phyloP scores from a whole-genome alignment of 352 stramenopile genomes.

The Phytophthora aleatoria region DNA sequence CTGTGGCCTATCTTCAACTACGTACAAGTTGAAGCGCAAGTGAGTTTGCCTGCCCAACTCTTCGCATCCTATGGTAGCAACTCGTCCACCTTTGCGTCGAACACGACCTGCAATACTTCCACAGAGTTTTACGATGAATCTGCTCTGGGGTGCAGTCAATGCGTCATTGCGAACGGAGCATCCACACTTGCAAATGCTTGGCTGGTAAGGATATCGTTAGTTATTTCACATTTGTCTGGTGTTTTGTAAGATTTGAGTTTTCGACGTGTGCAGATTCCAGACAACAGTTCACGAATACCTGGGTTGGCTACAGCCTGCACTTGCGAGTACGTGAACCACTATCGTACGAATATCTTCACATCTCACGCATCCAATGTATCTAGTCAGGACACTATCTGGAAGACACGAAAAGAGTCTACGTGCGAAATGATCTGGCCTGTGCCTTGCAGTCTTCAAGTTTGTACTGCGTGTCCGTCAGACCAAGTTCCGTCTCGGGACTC shows the following conservation, averaged over 20 bases:
- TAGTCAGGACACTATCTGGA: conserved; percentile 26
- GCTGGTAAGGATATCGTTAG: conserved; percentile 33
- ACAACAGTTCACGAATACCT: conserved; percentile 29
- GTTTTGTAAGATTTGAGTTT: neutral
- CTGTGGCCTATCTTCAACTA: conserved; percentile 10
- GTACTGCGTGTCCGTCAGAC: conserved; percentile 39
- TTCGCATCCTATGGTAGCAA: conserved; percentile 7
- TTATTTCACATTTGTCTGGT: neutral
- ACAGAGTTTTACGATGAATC: conserved; percentile 65
- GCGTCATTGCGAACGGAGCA: conserved; percentile 39
- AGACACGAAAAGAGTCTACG: conserved; percentile 29
- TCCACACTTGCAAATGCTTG: conserved; percentile 36
- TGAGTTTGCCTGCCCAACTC: conserved; percentile 17
- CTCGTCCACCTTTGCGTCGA: conserved; percentile 15
- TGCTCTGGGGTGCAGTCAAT: conserved; percentile 61
- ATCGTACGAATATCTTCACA: neutral
- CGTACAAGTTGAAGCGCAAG: conserved; percentile 14
- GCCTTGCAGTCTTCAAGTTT: conserved; percentile 56
- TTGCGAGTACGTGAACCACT: conserved; percentile 41
- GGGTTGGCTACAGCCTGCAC: conserved; percentile 42
- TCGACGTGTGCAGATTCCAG: conserved; percentile 36
- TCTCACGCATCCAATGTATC: conserved; percentile 10
- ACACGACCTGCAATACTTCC: conserved; percentile 32
- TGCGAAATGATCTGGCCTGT: conserved; percentile 71
- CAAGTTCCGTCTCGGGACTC: conserved; percentile 52